Evolutionary conservation across 2,329 filamentous ascomycete genomes (phyloP), one percentile per base, ranked within the genome.

Genomic region (Scleromitrula shiraiana): DNA sequence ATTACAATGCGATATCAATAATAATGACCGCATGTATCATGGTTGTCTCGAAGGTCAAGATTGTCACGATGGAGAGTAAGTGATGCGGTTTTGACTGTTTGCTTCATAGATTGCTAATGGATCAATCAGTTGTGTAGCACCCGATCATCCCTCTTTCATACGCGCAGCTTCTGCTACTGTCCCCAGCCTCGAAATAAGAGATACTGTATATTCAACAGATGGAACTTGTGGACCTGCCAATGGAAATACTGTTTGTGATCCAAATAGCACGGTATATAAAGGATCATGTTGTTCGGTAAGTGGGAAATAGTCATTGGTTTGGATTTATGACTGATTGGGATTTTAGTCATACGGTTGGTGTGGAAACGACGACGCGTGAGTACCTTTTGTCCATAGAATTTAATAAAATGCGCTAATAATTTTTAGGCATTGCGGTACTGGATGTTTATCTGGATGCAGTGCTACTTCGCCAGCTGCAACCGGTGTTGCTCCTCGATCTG

Each of bases 271-370:
- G 5, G 63, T 60, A 10, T 73, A 74, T 59, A 64, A 56, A 2
- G 71, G 70, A 33, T 61, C 64, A 26, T 74, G 71, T 55, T 74
- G 71, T 58, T 70, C 68, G 36, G 57, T 62, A 54, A 27, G 60
- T 55, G 12, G 22, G 14, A 22, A 15, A 37, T 15, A 5, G 35
- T 10, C 3, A 15, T 17, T 36, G 22, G 39, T 46, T 29, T 36
- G 10, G 39, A 39, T 12, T 26, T 3, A 39, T 26, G n/a, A 35
- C 48, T 49, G 26, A 54, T 40, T 36, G 10, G 10, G 14, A 46
- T 24, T 50, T 29, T 53, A 56, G 53, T 49, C 57, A 57, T 62
- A 60, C 42, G 62, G 64, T 10, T 67, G 65, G 66, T 73, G 71
- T 51, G 71, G 70, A 55, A 64, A 64, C 50, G 67, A 65, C 30